Evolutionary conservation across 2,329 filamentous ascomycete genomes (phyloP).

Genomic region (Teratosphaeria pseudoeucalypti): DNA sequence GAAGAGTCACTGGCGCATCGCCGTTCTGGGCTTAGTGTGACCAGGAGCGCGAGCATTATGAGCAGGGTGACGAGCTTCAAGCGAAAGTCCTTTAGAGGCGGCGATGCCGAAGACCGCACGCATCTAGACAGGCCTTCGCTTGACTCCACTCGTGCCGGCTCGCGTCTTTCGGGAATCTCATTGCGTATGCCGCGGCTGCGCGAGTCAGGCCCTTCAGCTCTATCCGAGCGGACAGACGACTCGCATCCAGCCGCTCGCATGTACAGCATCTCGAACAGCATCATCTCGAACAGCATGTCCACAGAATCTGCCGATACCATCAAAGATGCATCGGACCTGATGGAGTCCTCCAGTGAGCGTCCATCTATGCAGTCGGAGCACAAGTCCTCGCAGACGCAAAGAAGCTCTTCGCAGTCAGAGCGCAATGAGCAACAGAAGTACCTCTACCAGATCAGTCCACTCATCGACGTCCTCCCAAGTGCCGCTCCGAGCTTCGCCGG

Average conservation of each 20-base stretch:
- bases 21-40: neutral
- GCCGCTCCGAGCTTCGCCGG: neutral
- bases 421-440: neutral
- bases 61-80: conserved; percentile 1
- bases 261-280: neutral
- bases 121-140: neutral
- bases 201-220: conserved; percentile 9
- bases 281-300: neutral
- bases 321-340: neutral
- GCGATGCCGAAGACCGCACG: neutral
- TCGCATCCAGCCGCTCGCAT: neutral
- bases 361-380: neutral
- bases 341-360: neutral
- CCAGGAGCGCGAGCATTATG: conserved; percentile 2
- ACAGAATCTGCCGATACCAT: neutral
- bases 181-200: conserved; percentile 5
- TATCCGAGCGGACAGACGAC: neutral
- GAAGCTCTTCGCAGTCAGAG: neutral
- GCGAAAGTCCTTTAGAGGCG: neutral
- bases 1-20: conserved; percentile 1
- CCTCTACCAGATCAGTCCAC: neutral
- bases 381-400: neutral
- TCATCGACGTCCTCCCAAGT: neutral
- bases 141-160: neutral
- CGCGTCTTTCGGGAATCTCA: neutral